phyloP scores from a whole-genome alignment of 768 basidiomycete species.

The Saitozyma podzolica region DNA sequence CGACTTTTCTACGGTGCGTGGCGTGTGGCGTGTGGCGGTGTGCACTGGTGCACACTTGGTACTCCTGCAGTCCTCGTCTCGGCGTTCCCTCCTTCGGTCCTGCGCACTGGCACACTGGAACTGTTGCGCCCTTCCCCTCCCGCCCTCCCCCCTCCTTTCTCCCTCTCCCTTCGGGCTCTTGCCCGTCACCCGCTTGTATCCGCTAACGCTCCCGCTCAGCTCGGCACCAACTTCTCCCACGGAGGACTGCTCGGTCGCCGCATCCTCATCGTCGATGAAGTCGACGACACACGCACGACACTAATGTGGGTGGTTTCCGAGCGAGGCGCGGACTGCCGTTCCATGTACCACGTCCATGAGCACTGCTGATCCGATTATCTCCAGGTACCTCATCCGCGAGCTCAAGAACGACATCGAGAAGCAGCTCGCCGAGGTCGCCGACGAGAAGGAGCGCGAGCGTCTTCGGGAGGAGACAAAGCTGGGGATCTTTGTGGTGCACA shows the following conservation, averaged over 20 bases:
- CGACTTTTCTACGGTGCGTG: constrained; percentile 54
- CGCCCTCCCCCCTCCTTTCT: too few relatives aligned
- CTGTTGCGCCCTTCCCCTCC: too few relatives aligned
- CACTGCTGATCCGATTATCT: constrained; percentile 5
- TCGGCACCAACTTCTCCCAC: constrained; percentile 42
- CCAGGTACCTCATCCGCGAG: constrained; percentile 84
- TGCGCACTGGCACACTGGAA: too few relatives aligned
- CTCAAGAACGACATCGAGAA: constrained; percentile 76
- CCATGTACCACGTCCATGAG: constrained; percentile 1
- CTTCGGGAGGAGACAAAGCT: constrained; percentile 77
- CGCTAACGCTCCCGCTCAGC: constrained; percentile 42
- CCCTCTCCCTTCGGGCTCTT: too few relatives aligned
- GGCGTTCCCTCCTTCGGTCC: too few relatives aligned
- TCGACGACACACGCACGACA: constrained; percentile 64
- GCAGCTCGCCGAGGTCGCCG: constrained; percentile 63
- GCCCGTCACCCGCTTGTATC: too few relatives aligned
- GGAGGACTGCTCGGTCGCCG: constrained; percentile 71
- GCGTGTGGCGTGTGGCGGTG: not conserved
- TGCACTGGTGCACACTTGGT: too few relatives aligned
- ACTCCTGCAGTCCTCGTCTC: too few relatives aligned
- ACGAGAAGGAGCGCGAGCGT: constrained; percentile 71
- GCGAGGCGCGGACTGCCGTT: constrained; percentile 1
- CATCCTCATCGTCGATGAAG: constrained; percentile 71
- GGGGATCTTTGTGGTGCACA: constrained; percentile 75
- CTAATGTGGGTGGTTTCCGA: constrained; percentile 63